Base-by-base conservation (phyloP, 768 basidiomycete genomes). In the Trichaptum fuscoviolaceum region DNA sequence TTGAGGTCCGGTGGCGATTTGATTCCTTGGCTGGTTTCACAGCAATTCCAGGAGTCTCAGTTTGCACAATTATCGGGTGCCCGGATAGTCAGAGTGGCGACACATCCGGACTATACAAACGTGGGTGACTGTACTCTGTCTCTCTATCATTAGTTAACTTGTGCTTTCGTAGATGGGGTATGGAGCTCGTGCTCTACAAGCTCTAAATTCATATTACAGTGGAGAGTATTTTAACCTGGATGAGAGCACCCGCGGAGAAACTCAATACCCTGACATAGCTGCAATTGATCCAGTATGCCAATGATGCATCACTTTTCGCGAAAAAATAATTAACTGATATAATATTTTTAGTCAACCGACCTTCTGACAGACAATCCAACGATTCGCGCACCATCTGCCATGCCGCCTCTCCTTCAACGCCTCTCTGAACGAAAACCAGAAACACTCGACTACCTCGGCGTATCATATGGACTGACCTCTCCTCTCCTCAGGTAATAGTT, bases 1-100 rank as follows among this genome's bases (percentile, higher is more conserved):
- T 80, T 90, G 73, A 84, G 93, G 65, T 90, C 92, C 1, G 91
- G 93, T 0, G 97, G 97, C 0, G 97, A 99, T 78, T 88, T 99
- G 87, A 97, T 99, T 67, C 97, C 97, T 0, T 99, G 97, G 96
- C 81, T 97, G 26, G 81, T 99, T 60, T 88, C 92, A 58, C 94
- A 95, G 75, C 88, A 98, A 81, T 99, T 93, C 82, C 95, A 97
- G 80, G 97, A 99, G 76, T 90, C 85, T 70, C 90, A 92, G 74
- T 99, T 99, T 77, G 96, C 93, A 7, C 82, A 85, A 77, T 79
- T 99, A 69, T 95, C 93, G 57, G 97, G 97, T 0, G 96, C 92
- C 7, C 81, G 97, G 61, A 80, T 99, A 25, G 96, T 99, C 18
- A 82, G 97, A 66, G 89, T 99, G 63, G 96, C 97, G 34, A 94